phyloP scores from a whole-genome alignment of 495 filamentous ascomycete genomes.

The Clavariopsis aquatica region DNA sequence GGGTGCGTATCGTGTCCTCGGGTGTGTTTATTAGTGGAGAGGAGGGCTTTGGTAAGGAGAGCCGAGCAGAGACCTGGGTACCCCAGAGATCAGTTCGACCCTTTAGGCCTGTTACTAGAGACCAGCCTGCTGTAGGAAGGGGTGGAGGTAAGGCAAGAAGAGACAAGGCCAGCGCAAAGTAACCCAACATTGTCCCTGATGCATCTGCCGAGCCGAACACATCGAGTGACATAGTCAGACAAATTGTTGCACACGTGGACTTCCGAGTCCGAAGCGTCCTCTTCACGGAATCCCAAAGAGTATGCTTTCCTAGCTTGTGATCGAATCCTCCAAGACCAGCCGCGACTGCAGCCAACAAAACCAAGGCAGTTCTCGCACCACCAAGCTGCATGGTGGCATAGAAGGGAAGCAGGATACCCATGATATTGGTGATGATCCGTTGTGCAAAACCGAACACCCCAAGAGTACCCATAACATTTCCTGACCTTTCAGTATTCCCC shows the following conservation, averaged over 20 bases:
- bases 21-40: slow-evolving; percentile 33
- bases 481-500: slow-evolving; percentile 15
- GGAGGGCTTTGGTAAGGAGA: slow-evolving; percentile 28
- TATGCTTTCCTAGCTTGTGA: slow-evolving; percentile 31
- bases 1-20: slow-evolving; percentile 41
- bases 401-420: slow-evolving; percentile 55
- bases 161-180: slow-evolving; percentile 28
- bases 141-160: slow-evolving; percentile 35
- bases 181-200: slow-evolving; percentile 5
- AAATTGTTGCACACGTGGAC: slow-evolving; percentile 37
- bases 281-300: slow-evolving; percentile 37
- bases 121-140: slow-evolving; percentile 33
- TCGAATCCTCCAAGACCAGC: slow-evolving; percentile 43
- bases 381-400: slow-evolving; percentile 60
- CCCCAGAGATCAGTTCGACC: slow-evolving; percentile 5
- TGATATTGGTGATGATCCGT: slow-evolving; percentile 31
- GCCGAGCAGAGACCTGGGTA: slow-evolving; percentile 4
- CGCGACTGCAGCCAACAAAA: slow-evolving; percentile 52
- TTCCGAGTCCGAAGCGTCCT: slow-evolving; percentile 40
- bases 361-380: slow-evolving; percentile 54
- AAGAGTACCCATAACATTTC: neutral
- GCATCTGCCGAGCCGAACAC: slow-evolving; percentile 8
- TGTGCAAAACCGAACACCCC: slow-evolving; percentile 11
- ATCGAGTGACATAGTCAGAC: slow-evolving; percentile 31
- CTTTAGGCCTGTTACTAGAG: slow-evolving; percentile 20